Evolutionary conservation across 768 basidiomycete genomes (phyloP), one percentile per base, ranked within the genome.

Genomic region (Leucosporidium yakuticum): DNA sequence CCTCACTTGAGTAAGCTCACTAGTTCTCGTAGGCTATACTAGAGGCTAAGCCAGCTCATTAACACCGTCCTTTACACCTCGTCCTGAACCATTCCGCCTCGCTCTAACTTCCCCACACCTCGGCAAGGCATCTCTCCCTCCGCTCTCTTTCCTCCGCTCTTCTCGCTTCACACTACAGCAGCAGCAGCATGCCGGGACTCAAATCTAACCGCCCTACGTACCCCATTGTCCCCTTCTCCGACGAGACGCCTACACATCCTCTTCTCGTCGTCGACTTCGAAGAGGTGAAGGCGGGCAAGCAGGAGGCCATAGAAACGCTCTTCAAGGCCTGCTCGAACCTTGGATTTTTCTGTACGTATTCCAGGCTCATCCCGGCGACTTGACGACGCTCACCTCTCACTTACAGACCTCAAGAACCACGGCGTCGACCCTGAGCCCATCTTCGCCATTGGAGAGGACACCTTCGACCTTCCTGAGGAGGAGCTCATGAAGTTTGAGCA

Each of bases 401-500:
- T 62, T 34, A 48, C 54, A 21, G 60, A 69, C 23, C 21, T 86
- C 54, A 84, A 83, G 73, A 85, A 86, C 68, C 84, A 86, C 73
- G 85, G 82, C 5, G 81, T 79, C 7, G 81, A 83, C 57, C 83
- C 79, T 12, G 73, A 82, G 47, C 78, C 75, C 0, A 85, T 87
- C 84, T 86, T 86, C 69, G 81, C 82, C 4, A 81, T 85, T 76
- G 84, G 84, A 15, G 80, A 79, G 12, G 84, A 83, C 63, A 83
- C 83, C 0, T 84, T 87, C 79, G 77, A 76, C 0, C 78, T 87
- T 4, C 83, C 84, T 0, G 67, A 83, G 61, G 83, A 83, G 29
- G 85, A 86, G 74, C 85, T 86, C 73, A 79, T 85, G 79, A 82
- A 81, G 53, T 86, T 78, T 68, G 84, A 85, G 69, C 84, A 85